Evolutionary conservation across 179 eudicot species (phyloP).

Genomic region (Silene noctiflora): DNA sequence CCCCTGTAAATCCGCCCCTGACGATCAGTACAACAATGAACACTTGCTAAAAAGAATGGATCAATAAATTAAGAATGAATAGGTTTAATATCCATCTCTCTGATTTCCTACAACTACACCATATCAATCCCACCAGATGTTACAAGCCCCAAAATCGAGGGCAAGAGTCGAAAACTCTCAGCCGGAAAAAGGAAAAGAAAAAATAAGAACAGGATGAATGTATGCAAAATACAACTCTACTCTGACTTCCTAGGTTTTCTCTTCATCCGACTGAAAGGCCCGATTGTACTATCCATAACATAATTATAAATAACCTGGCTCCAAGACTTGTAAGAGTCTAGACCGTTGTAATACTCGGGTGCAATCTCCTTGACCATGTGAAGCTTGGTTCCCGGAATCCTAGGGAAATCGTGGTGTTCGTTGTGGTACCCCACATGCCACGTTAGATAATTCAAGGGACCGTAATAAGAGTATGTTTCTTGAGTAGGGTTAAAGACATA

Average conservation of each 20-base stretch:
- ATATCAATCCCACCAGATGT: slow-evolving; percentile 23
- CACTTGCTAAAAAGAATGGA: slow-evolving; percentile 24
- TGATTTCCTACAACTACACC: slow-evolving; percentile 23
- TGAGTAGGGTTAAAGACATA: slow-evolving; percentile 75
- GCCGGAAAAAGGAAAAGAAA: background rate
- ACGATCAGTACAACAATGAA: background rate
- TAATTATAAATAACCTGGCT: slow-evolving; percentile 92
- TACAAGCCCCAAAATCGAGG: slow-evolving; percentile 20
- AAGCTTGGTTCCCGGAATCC: slow-evolving; percentile 82
- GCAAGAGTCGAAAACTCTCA: background rate
- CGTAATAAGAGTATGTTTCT: slow-evolving; percentile 91
- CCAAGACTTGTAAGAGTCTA: slow-evolving; percentile 82
- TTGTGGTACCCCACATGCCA: slow-evolving; percentile 97
- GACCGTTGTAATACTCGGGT: slow-evolving; percentile 64
- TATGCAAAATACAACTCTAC: slow-evolving; percentile 26
- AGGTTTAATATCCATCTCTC: slow-evolving; percentile 16
- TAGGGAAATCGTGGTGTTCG: slow-evolving; percentile 96
- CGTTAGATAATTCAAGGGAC: slow-evolving; percentile 75
- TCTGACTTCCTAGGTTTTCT: slow-evolving; percentile 56
- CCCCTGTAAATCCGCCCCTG: too few species aligned
- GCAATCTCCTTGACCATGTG: slow-evolving; percentile 92
- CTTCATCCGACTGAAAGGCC: slow-evolving; percentile 90
- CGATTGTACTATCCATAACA: slow-evolving; percentile 61
- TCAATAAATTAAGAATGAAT: slow-evolving; percentile 24
- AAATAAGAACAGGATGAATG: slow-evolving; percentile 12